Percentiles rank a stretch among this genome's conserved stretches.
phyloP scores from a whole-genome alignment of 2,329 filamentous ascomycete genomes.

The Diaporthe amygdali region DNA sequence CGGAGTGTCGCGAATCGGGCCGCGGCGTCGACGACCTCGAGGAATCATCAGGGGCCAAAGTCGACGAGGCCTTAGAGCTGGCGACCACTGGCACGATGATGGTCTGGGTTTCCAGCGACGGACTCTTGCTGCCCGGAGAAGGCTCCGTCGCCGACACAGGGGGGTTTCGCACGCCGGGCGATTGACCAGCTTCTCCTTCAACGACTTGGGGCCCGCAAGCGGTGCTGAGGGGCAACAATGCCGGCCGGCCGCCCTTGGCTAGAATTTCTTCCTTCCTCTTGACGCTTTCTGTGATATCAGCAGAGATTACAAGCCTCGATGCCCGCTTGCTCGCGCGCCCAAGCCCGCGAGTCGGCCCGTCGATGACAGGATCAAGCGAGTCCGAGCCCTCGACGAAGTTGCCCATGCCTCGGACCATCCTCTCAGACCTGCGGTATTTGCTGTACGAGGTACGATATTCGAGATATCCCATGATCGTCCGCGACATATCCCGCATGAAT shows the following conservation, averaged over 20 bases:
- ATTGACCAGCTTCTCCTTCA: background rate
- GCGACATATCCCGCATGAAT: slow-evolving; percentile 33
- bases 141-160: background rate
- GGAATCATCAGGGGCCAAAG: slow-evolving; percentile 15
- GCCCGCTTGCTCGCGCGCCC: slow-evolving; percentile 6
- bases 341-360: background rate
- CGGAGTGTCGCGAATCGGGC: slow-evolving; percentile 20
- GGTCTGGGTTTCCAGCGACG: background rate
- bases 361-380: background rate
- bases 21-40: slow-evolving; percentile 20
- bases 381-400: slow-evolving; percentile 40
- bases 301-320: background rate
- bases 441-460: slow-evolving; percentile 35
- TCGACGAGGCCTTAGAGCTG: background rate
- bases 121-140: background rate
- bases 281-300: background rate
- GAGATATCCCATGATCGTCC: slow-evolving; percentile 42
- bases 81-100: background rate
- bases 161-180: background rate
- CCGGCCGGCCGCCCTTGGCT: background rate
- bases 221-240: background rate
- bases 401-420: slow-evolving; percentile 43
- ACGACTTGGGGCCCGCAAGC: background rate
- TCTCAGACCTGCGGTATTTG: slow-evolving; percentile 36
- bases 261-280: background rate